phyloP scores from a whole-genome alignment of 306 rosid species.

The Mimosa bimucronata region DNA sequence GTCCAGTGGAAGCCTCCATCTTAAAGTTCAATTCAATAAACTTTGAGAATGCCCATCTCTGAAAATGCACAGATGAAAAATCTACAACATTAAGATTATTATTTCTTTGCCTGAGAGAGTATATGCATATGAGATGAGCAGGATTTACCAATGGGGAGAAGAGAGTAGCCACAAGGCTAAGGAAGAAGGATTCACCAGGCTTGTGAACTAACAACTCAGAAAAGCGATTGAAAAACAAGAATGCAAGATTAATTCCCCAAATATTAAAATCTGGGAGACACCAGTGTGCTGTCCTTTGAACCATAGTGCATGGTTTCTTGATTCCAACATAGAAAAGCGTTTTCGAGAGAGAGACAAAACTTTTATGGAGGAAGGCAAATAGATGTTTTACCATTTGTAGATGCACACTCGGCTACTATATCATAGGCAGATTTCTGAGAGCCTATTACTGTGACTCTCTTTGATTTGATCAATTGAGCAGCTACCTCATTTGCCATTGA shows the following conservation, averaged over 20 bases:
- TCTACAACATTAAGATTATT: neutral
- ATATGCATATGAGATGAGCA: neutral
- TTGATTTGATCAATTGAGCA: constrained; percentile 48
- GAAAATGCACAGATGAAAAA: constrained; percentile 2
- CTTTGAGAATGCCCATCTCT: constrained; percentile 57
- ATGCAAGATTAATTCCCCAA: constrained; percentile 47
- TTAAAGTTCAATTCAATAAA: constrained; percentile 41
- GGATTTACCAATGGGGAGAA: constrained; percentile 60
- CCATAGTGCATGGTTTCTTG: constrained; percentile 51
- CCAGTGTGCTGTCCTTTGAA: constrained; percentile 54
- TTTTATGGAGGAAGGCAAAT: neutral
- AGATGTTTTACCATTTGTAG: constrained; percentile 42
- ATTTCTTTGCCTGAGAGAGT: neutral
- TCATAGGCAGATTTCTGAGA: constrained; percentile 61
- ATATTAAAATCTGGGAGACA: constrained; percentile 31
- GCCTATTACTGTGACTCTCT: constrained; percentile 48
- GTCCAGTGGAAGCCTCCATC: constrained; percentile 54
- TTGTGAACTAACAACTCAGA: constrained; percentile 57
- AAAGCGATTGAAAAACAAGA: constrained; percentile 50
- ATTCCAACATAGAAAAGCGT: constrained; percentile 34
- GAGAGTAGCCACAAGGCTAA: constrained; percentile 45
- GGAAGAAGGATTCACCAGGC: constrained; percentile 52
- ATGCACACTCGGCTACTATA: constrained; percentile 59
- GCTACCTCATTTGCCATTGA: constrained; percentile 42
- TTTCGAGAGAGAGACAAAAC: neutral